Evolutionary conservation across 306 rosid genomes (phyloP), one percentile per base, ranked within the genome.

Genomic region (Vachellia pachyceras): DNA sequence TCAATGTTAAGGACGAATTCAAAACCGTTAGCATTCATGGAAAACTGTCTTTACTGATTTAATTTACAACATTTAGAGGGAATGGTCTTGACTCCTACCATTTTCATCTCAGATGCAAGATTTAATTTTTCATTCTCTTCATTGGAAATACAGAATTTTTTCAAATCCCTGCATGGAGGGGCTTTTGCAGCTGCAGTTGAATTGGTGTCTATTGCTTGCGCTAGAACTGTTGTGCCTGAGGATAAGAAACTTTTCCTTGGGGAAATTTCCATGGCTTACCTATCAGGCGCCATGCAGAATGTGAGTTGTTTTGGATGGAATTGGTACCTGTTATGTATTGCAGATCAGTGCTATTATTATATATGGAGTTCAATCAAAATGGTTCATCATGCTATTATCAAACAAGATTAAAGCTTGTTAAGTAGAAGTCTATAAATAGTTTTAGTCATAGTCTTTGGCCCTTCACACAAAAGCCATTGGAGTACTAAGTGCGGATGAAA

Each of bases 211-310:
- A 64, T 39, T 75, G 82, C 82, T 52, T 85, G 89, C 55, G 89
- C 86, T 70, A 85, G 86, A 75, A 85, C 86, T 29, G 77, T 85
- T 52, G 61, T 82, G 61, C 72, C 63, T 36, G 86, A 82, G 76
- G 79, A 85, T 52, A 85, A 54, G 76, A 80, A 82, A 23, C 68
- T 85, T 60, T 85, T 82, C 76, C 89, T 85, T 25, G 89, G 86
- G 58, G 86, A 85, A 82, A 44, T 85, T 23, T 82, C 50, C 5
- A n/a, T 82, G 52, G 77, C 89, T 70, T 82, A 79, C 77, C 79
- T 85, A 25, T 82, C 89, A 54, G 82, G 80, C 18, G 86, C 79
- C 66, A 75, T 72, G 76, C 33, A 2, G 29, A 39, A 82, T 71
- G 89, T 85, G 79, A 85, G 86, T 78, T 72, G 37, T 18, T 58